A percentile compares a stretch with the other conserved stretches of the same genome.
These are phyloP conservation scores for Carallia brachiata DNA, from an alignment of 345 rosid genomes.

Conservation along the genomic window DNA sequence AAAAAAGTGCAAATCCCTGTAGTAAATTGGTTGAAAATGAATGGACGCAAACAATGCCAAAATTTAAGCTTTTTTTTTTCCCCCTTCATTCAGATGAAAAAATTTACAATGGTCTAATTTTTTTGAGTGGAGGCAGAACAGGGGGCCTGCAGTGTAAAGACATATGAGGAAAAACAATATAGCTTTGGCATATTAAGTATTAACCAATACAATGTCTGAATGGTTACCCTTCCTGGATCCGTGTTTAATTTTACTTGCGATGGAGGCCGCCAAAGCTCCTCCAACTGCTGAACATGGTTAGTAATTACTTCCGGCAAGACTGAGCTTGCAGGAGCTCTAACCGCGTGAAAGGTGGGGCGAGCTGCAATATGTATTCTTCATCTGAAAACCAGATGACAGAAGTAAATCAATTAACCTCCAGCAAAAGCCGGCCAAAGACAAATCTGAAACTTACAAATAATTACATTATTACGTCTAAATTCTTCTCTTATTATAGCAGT, in stretches of 20 bases:
- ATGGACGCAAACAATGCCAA: too few relatives aligned
- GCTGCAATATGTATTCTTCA: slow-evolving; percentile 83
- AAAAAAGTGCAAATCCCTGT: too few relatives aligned
- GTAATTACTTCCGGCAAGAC: slow-evolving; percentile 77
- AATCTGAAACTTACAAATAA: not conserved
- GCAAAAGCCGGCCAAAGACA: not conserved
- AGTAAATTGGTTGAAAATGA: too few relatives aligned
- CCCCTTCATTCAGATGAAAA: not conserved
- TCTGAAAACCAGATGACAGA: slow-evolving; percentile 45
- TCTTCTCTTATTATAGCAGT: too few relatives aligned
- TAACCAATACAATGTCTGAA: too few relatives aligned
- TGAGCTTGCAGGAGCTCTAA: slow-evolving; percentile 93
- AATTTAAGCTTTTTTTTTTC: too few relatives aligned
- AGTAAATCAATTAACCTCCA: not conserved
- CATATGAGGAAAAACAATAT: too few relatives aligned
- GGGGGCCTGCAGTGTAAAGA: not conserved
- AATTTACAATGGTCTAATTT: not conserved
- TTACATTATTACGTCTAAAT: not conserved
- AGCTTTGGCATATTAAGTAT: too few relatives aligned
- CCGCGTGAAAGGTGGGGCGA: slow-evolving; percentile 67
- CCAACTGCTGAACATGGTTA: too few relatives aligned
- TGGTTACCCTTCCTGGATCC: too few relatives aligned
- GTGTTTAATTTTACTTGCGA: not conserved
- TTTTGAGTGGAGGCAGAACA: not conserved
- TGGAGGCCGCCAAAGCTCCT: not conserved